Evolutionary conservation across 345 rosid genomes (phyloP), one percentile per base, ranked within the genome.

Genomic region (Eucalyptus regnans): DNA sequence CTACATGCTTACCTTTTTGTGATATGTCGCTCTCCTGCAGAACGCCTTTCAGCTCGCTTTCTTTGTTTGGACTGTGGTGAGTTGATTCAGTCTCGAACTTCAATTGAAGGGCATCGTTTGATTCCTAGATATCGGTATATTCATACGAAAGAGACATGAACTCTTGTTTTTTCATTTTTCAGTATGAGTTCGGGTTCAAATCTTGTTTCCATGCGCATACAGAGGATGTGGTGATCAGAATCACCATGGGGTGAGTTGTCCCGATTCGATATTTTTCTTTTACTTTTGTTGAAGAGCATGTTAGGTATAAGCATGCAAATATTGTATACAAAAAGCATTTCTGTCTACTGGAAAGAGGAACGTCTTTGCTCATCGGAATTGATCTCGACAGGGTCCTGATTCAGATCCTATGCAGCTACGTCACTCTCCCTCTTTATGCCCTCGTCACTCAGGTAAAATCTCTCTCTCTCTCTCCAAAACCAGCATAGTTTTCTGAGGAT

Each of bases 371-470:
- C 13, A 89, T n/a, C 52, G 48, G 54, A 9, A 52, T 80, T 29
- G 49, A 6, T 43, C 50, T 83, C 49, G 50, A 58, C 93, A 98
- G 99, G 94, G 91, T 96, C 86, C 12, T 96, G 49, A 93, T 97
- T 76, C 99, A 98, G 92, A 54, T 97, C 87, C 92, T 98, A 6
- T 97, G 99, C 94, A 98, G 99, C 90, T 97, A 98, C 23, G 96
- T 97, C 88, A 98, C 99, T 50, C 98, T 98, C 64, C 99, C 99
- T 87, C 95, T 98, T 3, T 95, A 98, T 68, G 99, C 99, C 64
- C 94, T 97, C 4, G 99, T 98, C 18, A 98, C 98, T 60, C 99
- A 95, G 93, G 97, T 95, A 91, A 86, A 23, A 58, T 12, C 6
- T 37, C 68, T 43, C 23, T 23, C 17, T 87, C 8, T 41, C 79